A percentile compares a stretch with the other conserved stretches of the same genome.
These are phyloP conservation scores for Arthrinium puccinioides DNA, from an alignment of 2,329 filamentous ascomycete genomes.

Conservation along the genomic window DNA sequence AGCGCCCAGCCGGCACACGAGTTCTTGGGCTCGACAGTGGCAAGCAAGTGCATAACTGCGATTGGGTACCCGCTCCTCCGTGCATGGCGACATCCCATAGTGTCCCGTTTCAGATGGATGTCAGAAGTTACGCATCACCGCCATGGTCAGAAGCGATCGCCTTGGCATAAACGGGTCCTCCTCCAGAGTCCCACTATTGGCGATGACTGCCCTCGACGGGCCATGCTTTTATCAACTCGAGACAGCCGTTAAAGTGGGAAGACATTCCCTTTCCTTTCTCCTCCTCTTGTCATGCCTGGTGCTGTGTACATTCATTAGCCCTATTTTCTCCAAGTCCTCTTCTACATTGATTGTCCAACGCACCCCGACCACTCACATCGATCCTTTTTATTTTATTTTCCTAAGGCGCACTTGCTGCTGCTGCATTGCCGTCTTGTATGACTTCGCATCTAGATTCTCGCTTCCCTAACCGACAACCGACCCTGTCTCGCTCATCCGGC, in stretches of 20 bases:
- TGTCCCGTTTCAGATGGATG: constrained; percentile 28
- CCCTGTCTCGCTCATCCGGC: constrained; percentile 10
- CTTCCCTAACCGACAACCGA: constrained; percentile 17
- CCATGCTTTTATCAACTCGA: constrained; percentile 1
- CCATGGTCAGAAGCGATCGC: constrained; percentile 8
- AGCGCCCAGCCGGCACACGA: no score
- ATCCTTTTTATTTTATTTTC: constrained; percentile 10
- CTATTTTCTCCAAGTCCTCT: constrained; percentile 1
- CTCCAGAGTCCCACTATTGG: background rate
- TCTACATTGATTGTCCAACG: constrained; percentile 8
- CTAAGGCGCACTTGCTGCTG: constrained; percentile 1
- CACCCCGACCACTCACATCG: no score
- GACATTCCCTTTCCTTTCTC: background rate
- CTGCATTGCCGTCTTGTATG: constrained; percentile 11
- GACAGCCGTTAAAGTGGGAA: constrained; percentile 1
- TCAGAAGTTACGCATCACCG: constrained; percentile 22
- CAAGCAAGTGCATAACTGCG: background rate
- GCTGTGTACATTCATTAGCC: constrained; percentile 1
- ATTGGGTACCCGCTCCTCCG: no score
- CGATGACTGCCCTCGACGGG: background rate
- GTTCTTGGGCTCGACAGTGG: background rate
- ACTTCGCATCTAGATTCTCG: constrained; percentile 19
- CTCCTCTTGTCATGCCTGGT: constrained; percentile 3
- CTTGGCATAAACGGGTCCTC: background rate
- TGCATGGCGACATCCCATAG: constrained; percentile 18